Conservation (phyloP, 2,329 filamentous ascomycete genomes). For the Whalleya microplaca region DNA sequence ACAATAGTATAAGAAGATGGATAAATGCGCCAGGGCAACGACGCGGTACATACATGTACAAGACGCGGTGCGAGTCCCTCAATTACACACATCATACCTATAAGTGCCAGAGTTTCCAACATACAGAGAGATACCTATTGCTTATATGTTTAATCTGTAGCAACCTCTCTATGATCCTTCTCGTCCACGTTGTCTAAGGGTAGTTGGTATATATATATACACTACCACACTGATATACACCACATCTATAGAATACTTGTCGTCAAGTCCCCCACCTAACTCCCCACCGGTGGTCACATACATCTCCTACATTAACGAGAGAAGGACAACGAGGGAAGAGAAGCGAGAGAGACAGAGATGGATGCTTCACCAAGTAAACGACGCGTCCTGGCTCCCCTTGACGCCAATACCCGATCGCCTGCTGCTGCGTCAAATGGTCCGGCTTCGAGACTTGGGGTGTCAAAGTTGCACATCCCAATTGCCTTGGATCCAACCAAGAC, state of each 20-base stretch:
- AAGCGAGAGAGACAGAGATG: slow-evolving; percentile 20
- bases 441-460: slow-evolving; percentile 21
- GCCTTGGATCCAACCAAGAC: slow-evolving; percentile 2
- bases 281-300: too few species aligned
- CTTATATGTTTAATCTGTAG: neutral
- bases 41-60: neutral
- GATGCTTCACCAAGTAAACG: slow-evolving; percentile 35
- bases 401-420: slow-evolving; percentile 34
- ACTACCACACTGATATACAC: too few species aligned
- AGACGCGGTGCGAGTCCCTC: neutral
- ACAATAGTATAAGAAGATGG: slow-evolving; percentile 4
- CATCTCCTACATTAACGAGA: too few species aligned
- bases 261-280: too few species aligned
- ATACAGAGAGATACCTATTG: neutral
- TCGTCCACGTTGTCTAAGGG: too few species aligned
- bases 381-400: slow-evolving; percentile 35
- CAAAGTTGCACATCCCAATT: slow-evolving; percentile 14
- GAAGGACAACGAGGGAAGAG: too few species aligned
- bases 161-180: too few species aligned
- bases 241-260: too few species aligned
- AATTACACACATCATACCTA: neutral
- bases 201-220: too few species aligned
- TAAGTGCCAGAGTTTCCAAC: too few species aligned
- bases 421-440: neutral
- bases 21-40: neutral